Conservation (phyloP, 306 rosid species). For the Nissolia schottii region DNA sequence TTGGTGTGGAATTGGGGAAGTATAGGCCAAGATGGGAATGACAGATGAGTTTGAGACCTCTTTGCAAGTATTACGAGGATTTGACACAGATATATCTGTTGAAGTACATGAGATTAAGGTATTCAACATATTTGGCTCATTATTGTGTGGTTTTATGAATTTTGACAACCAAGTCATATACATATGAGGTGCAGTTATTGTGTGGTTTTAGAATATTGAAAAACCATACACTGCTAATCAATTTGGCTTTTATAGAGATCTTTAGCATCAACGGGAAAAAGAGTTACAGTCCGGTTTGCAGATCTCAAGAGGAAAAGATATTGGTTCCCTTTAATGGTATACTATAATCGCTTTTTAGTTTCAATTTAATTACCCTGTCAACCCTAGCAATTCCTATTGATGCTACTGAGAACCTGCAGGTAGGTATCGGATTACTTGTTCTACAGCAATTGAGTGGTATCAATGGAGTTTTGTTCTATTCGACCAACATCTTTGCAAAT, state of each 20-base stretch:
- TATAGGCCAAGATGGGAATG: constrained; percentile 89
- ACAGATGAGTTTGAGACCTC: constrained; percentile 81
- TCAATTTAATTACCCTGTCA: neutral
- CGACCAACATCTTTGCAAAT: constrained; percentile 68
- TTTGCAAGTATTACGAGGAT: constrained; percentile 81
- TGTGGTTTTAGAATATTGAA: neutral
- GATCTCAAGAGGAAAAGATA: constrained; percentile 82
- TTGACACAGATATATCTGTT: constrained; percentile 70
- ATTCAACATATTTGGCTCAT: constrained; percentile 17
- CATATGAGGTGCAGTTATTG: neutral
- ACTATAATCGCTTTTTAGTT: neutral
- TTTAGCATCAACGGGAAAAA: constrained; percentile 50
- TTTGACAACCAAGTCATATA: neutral
- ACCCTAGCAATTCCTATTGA: constrained; percentile 7
- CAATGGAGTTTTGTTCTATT: constrained; percentile 82
- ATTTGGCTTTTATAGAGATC: constrained; percentile 47
- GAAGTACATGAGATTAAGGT: constrained; percentile 92
- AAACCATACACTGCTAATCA: constrained; percentile 14
- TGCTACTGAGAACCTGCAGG: constrained; percentile 39
- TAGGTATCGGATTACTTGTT: constrained; percentile 72
- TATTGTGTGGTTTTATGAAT: neutral
- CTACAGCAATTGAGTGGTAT: constrained; percentile 82
- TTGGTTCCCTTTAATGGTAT: constrained; percentile 80
- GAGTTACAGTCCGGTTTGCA: constrained; percentile 57
- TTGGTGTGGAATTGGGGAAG: constrained; percentile 4